Percentiles rank a stretch among this genome's conserved stretches.
Evolutionary conservation across 352 stramenopile genomes (phyloP).

Genomic region (Plasmopara muralis): DNA sequence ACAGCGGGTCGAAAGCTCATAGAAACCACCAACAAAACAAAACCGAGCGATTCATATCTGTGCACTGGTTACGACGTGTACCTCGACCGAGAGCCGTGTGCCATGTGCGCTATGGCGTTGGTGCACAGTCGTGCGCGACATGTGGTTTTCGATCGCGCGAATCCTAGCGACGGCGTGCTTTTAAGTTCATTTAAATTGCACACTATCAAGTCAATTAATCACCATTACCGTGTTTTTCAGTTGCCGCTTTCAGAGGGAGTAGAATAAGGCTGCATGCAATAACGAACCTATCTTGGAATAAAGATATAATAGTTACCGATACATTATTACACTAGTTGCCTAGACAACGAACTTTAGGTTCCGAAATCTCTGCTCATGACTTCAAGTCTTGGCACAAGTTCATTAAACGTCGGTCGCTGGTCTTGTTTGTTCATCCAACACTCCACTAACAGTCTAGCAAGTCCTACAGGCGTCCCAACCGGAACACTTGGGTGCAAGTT

Average conservation of each 20-base stretch:
- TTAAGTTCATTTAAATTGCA: constrained; percentile 59
- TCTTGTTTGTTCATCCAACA: constrained; percentile 85
- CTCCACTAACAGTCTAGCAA: constrained; percentile 61
- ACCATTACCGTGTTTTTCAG: constrained; percentile 84
- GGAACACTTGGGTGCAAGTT: constrained; percentile 69
- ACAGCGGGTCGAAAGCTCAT: background rate
- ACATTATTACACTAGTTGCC: constrained; percentile 5
- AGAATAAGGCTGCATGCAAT: background rate
- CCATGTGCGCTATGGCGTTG: constrained; percentile 88
- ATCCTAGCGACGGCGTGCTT: constrained; percentile 55
- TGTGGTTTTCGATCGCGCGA: constrained; percentile 64
- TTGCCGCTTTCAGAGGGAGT: constrained; percentile 16
- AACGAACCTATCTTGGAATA: background rate
- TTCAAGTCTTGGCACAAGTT: constrained; percentile 75
- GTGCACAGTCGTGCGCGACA: constrained; percentile 78
- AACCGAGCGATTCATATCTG: constrained; percentile 59
- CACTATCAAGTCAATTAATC: constrained; percentile 83
- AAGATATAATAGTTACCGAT: background rate
- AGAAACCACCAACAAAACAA: constrained; percentile 7
- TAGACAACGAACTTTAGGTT: constrained; percentile 11
- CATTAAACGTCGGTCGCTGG: constrained; percentile 70
- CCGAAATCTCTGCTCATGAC: constrained; percentile 74
- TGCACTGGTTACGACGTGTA: constrained; percentile 88
- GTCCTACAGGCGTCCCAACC: constrained; percentile 44
- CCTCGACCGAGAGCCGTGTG: constrained; percentile 76